A percentile compares a stretch with the other conserved stretches of the same genome.
phyloP scores from a whole-genome alignment of 2,329 filamentous ascomycete species.

The Graphilbum ipis-grandicollis region DNA sequence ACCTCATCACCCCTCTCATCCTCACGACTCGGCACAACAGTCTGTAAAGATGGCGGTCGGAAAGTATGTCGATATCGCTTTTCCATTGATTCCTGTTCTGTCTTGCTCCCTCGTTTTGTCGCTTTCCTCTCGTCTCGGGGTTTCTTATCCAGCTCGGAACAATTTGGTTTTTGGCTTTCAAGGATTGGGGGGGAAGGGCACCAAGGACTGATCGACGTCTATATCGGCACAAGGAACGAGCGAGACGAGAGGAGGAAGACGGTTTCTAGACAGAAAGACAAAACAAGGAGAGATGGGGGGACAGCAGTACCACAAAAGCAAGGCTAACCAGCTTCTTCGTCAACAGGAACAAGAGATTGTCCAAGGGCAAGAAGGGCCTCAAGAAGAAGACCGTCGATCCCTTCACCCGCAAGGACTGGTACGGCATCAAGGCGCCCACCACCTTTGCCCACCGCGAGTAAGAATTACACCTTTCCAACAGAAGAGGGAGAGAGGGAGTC shows the following conservation, averaged over 20 bases:
- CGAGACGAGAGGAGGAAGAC: too few relatives aligned
- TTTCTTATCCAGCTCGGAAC: too few relatives aligned
- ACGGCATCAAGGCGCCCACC: conserved; percentile 91
- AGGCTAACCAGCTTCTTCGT: conserved; percentile 1
- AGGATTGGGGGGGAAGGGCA: too few relatives aligned
- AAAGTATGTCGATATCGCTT: conserved; percentile 26
- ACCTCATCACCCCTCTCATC: conserved; percentile 19
- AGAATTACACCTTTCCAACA: too few relatives aligned
- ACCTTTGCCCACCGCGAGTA: conserved; percentile 97
- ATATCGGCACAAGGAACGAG: too few relatives aligned
- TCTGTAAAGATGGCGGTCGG: conserved; percentile 42
- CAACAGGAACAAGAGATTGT: conserved; percentile 96
- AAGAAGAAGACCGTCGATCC: conserved; percentile 99
- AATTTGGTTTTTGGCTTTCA: too few relatives aligned
- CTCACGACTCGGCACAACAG: conserved; percentile 22
- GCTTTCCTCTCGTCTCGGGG: background rate
- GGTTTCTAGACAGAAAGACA: background rate
- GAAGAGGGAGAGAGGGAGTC: too few relatives aligned
- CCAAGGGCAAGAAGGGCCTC: conserved; percentile 99
- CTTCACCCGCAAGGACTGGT: conserved; percentile 99
- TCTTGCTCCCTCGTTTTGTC: too few relatives aligned
- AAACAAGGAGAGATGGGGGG: background rate
- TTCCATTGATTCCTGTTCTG: background rate
- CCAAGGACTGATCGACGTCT: too few relatives aligned
- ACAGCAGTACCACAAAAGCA: background rate